A percentile compares a stretch with the other conserved stretches of the same genome.
phyloP scores from a whole-genome alignment of 768 basidiomycete species.

The Auriscalpium vulgare region DNA sequence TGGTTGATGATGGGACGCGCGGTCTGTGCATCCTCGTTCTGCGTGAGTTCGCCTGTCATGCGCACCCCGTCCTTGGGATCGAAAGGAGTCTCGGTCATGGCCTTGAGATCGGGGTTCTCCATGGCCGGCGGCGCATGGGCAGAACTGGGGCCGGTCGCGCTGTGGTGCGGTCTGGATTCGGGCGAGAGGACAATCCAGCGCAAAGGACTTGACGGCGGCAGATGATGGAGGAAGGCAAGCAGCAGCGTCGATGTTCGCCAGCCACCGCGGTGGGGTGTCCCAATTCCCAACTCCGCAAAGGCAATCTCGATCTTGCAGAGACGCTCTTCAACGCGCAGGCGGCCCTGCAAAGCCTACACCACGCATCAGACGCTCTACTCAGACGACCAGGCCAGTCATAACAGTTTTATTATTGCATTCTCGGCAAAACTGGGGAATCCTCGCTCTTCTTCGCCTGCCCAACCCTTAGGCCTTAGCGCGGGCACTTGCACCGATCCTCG shows the following conservation, averaged over 20 bases:
- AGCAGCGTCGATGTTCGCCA: neutral
- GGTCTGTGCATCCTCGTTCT: conserved; percentile 27
- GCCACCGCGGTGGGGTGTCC: neutral
- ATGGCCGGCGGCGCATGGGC: conserved; percentile 11
- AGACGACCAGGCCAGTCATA: too few relatives aligned
- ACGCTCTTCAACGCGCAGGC: too few relatives aligned
- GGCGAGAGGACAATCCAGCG: neutral
- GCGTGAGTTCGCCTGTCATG: conserved; percentile 17
- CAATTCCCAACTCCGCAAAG: neutral
- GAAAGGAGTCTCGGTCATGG: conserved; percentile 11
- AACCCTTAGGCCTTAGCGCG: conserved; percentile 16
- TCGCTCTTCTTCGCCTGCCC: neutral
- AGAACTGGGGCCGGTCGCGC: neutral
- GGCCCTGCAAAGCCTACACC: too few relatives aligned
- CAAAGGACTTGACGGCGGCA: neutral
- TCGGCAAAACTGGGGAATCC: neutral
- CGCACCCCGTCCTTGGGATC: conserved; percentile 13
- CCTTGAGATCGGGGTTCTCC: conserved; percentile 10
- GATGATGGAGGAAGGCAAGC: neutral
- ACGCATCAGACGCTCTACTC: too few relatives aligned
- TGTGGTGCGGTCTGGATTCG: conserved; percentile 2
- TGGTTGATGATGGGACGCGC: conserved; percentile 65
- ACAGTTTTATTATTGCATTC: too few relatives aligned
- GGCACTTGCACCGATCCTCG: conserved; percentile 39
- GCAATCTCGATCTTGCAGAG: too few relatives aligned